These are phyloP conservation scores for Pythium phragmitis DNA, from an alignment of 352 stramenopile genomes.

Conservation along the genomic window DNA sequence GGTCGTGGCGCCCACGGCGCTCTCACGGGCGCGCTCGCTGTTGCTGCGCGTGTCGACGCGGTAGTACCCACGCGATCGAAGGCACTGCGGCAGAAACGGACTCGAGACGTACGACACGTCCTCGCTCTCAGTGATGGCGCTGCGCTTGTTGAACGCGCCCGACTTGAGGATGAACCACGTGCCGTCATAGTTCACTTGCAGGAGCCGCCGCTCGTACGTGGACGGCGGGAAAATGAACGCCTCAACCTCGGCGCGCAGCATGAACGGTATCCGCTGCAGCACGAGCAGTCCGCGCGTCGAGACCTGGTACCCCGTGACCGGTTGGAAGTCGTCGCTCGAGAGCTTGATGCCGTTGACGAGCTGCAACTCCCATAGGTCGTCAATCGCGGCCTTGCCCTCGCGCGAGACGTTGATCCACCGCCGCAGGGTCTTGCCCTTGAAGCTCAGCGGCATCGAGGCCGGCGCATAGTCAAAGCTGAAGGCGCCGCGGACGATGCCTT, in stretches of 20 bases:
- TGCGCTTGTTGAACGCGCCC: constrained; percentile 87
- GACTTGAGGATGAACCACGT: constrained; percentile 75
- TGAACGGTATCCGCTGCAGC: constrained; percentile 77
- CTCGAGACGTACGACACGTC: constrained; percentile 97
- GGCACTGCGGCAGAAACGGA: constrained; percentile 95
- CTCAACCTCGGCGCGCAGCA: constrained; percentile 71
- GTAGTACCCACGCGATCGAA: constrained; percentile 87
- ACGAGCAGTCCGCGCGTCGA: constrained; percentile 86
- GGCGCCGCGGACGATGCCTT: constrained; percentile 92
- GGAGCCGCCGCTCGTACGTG: constrained; percentile 41
- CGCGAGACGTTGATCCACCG: constrained; percentile 94
- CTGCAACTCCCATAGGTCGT: constrained; percentile 92
- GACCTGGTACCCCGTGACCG: constrained; percentile 96
- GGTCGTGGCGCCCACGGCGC: constrained; percentile 69
- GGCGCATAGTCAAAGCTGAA: constrained; percentile 98
- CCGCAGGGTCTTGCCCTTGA: constrained; percentile 79
- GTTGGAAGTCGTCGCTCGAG: constrained; percentile 92
- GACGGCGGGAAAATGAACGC: constrained; percentile 56
- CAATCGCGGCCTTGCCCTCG: constrained; percentile 94
- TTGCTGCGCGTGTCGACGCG: constrained; percentile 90
- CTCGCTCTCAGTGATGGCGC: constrained; percentile 95
- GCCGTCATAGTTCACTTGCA: constrained; percentile 60
- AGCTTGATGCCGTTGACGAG: constrained; percentile 94
- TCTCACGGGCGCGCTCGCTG: constrained; percentile 88
- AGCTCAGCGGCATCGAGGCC: constrained; percentile 92